Base-by-base conservation (phyloP, 1,284 basidiomycete genomes). In the Puccinia novopanici region DNA sequence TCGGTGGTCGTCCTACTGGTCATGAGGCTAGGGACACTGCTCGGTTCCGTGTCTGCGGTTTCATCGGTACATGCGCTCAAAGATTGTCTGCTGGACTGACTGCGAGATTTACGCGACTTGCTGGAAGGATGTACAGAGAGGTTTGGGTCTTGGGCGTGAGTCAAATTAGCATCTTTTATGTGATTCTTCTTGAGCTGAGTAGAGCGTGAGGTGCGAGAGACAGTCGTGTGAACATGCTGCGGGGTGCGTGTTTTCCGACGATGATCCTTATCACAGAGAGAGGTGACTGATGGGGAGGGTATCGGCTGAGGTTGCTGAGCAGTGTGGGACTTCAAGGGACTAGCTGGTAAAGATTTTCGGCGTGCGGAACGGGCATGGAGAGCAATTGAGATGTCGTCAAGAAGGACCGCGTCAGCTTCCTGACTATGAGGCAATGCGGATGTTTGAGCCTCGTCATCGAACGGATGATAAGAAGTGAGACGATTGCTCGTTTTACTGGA, bases 301-400 rank as follows among this genome's bases (percentile, higher is more conserved):
- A 68, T 42, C 10, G 67, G 42, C 19, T 68, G 67, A 50, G 67
- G 67, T 40, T 45, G 67, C 48, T 50, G 67, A 27, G 17, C 3
- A 48, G 67, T 48, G 37, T 10, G 42, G 24, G 67, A 24, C 17
- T 50, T 30, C 0, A 42, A 68, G 15, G 42, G n/a, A 3, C 40
- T 68, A 42, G 42, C 10, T 24, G 27, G 27, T n/a, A n/a, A n/a
- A 1, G 4, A n/a, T 27, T 27, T 24, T 13, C 48, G 67, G 37
- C 17, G 19, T 19, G 19, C 30, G 30, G 70, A 73, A 9, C 54
- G 48, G 6, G 52, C 45, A 34, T 40, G 13, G 52, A 73, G 30
- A 9, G 27, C 54, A 15, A 54, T 73, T 1, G 70, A 73, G 52
- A 73, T 73, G 10, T 73, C 70, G 52, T 73, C 54, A 10, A 73